A percentile compares a stretch with the other conserved stretches of the same genome.
These are phyloP conservation scores for Microcyclospora tardicrescens DNA, from an alignment of 2,329 filamentous ascomycete species.

Conservation along the genomic window DNA sequence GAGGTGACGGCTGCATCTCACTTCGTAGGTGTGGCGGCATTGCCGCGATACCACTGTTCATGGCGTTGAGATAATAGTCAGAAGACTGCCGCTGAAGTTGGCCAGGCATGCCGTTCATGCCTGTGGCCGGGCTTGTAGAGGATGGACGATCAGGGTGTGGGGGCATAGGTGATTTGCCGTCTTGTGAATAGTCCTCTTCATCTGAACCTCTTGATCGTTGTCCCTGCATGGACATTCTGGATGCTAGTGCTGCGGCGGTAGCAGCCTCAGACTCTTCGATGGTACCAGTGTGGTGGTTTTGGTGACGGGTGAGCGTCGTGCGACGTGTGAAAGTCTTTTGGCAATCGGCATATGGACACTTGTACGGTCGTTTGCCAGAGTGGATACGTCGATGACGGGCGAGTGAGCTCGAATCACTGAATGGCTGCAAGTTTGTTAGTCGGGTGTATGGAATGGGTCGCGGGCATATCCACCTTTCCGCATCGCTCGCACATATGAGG, in stretches of 20 bases:
- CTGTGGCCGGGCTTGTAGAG: constrained; percentile 67
- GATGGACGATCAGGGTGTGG: constrained; percentile 68
- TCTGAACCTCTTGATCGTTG: constrained; percentile 50
- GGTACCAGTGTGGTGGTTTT: constrained; percentile 90
- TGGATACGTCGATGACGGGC: constrained; percentile 90
- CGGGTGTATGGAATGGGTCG: background rate
- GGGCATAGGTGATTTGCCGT: constrained; percentile 59
- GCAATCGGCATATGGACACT: constrained; percentile 93
- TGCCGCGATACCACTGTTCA: constrained; percentile 35
- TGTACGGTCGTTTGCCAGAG: constrained; percentile 89
- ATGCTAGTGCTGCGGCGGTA: constrained; percentile 71
- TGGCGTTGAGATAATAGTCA: constrained; percentile 70
- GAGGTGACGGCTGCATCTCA: constrained; percentile 58
- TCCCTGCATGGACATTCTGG: constrained; percentile 30
- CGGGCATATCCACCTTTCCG: constrained; percentile 58
- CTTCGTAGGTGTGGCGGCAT: constrained; percentile 71
- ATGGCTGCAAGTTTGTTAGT: constrained; percentile 49
- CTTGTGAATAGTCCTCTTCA: constrained; percentile 49
- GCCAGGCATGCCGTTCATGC: constrained; percentile 51
- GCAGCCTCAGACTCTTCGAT: constrained; percentile 86
- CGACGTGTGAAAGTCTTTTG: constrained; percentile 96
- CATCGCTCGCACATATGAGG: constrained; percentile 96
- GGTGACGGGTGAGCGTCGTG: constrained; percentile 87
- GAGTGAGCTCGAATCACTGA: constrained; percentile 89
- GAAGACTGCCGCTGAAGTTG: constrained; percentile 54